Evolutionary conservation across 2,329 filamentous ascomycete genomes (phyloP), one percentile per base, ranked within the genome.

Genomic region (Fusarium mundagurra): DNA sequence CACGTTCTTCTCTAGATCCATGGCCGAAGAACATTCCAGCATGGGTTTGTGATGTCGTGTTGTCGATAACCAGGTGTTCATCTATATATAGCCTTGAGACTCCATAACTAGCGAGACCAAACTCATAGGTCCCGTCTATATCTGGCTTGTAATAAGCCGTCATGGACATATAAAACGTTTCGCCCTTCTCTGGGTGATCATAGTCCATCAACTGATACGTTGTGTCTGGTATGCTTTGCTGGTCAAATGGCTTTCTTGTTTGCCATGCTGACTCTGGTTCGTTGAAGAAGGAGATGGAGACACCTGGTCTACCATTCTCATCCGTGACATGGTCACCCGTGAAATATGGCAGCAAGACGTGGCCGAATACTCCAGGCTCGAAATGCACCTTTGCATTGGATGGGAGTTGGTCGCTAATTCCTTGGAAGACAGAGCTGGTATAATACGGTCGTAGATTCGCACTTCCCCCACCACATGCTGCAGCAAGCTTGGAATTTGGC

Each of bases 401-500:
- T 9, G 59, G 48, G 4, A 71, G 33, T 10, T 68, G 58, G 16
- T 64, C 66, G 36, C 63, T 66, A 24, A 83, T 79, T 2, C 78
- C 81, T 44, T 82, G 78, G n/a, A 75, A 78, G 5, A 80, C 77
- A 3, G 80, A 80, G 33, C 78, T 75, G 3, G 77, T 76, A 45
- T 81, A 80, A 44, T 82, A 81, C 9, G 81, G 77, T 5, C 75
- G 74, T 12, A 83, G 67, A 14, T 76, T 78, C 3, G 82, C 81
- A 54, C 78, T 81, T 17, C 82, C 82, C 0, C 82, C 81, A 9
- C 82, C 82, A 54, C 77, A 80, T n/a, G 78, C 78, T 5, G 76
- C 76, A 6, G 79, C 63, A 10, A 76, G 80, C 57, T 85, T 87
- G 17, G 88, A 83, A 65, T 89, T 89, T 12, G 87, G 87, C 7